Conservation (phyloP, 129 eudicot species). For the Tagetes erecta region DNA sequence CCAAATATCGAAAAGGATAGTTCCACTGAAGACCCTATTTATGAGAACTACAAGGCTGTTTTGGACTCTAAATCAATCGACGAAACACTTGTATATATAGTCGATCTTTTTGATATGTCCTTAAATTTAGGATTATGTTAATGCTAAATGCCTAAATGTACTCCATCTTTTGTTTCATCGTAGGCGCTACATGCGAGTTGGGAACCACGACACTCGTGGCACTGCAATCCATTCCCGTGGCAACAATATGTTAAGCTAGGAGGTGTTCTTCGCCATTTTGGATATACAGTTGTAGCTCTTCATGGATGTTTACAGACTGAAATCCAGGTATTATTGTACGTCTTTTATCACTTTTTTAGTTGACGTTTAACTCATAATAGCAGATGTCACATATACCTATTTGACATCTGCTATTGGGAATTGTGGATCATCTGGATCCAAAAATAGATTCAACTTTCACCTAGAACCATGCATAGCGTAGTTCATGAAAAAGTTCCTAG, state of each 20-base stretch:
- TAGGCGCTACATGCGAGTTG: conserved; percentile 47
- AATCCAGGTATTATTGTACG: conserved; percentile 32
- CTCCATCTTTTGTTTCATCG: too few relatives aligned
- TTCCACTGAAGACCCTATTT: conserved; percentile 62
- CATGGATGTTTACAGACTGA: conserved; percentile 45
- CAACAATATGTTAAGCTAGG: conserved; percentile 45
- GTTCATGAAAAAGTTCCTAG: too few relatives aligned
- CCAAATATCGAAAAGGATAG: conserved; percentile 29
- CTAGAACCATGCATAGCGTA: too few relatives aligned
- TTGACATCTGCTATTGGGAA: too few relatives aligned
- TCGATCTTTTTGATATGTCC: too few relatives aligned
- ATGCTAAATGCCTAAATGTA: too few relatives aligned
- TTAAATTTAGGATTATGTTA: too few relatives aligned
- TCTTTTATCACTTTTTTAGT: too few relatives aligned
- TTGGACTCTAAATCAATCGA: conserved; percentile 80
- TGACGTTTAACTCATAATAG: too few relatives aligned
- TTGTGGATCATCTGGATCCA: too few relatives aligned
- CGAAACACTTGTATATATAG: conserved; percentile 56
- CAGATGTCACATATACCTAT: too few relatives aligned
- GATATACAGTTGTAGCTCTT: conserved; percentile 44
- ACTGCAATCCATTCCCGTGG: conserved; percentile 43
- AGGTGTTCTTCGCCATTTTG: conserved; percentile 42
- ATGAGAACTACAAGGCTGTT: conserved; percentile 71
- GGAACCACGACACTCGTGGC: conserved; percentile 53
- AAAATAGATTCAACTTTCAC: too few relatives aligned